These are phyloP conservation scores for Phalaenopsis equestris DNA, from an alignment of 106 monocot species.

Conservation along the genomic window DNA sequence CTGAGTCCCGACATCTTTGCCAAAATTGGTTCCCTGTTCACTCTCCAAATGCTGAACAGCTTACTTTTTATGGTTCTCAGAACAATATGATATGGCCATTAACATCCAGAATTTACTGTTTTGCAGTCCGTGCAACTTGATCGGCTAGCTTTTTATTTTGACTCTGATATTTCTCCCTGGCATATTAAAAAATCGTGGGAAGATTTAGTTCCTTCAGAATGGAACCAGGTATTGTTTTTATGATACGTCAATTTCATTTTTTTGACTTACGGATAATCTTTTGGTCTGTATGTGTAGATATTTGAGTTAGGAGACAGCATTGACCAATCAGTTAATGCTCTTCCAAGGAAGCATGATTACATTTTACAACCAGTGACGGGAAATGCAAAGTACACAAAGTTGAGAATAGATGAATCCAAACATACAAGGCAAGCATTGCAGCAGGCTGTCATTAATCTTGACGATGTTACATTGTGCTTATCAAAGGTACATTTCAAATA, in stretches of 20 bases:
- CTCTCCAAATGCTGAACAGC: background rate
- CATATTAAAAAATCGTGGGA: slow-evolving; percentile 66
- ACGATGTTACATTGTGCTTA: slow-evolving; percentile 87
- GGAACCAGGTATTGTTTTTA: slow-evolving; percentile 59
- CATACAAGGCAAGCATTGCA: slow-evolving; percentile 67
- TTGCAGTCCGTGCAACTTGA: slow-evolving; percentile 93
- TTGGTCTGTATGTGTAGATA: slow-evolving; percentile 29
- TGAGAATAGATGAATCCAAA: slow-evolving; percentile 49
- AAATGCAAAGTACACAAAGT: slow-evolving; percentile 79
- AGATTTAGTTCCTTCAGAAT: slow-evolving; percentile 77
- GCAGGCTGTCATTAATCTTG: slow-evolving; percentile 67
- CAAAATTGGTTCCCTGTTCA: background rate
- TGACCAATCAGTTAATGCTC: slow-evolving; percentile 14
- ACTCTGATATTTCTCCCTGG: slow-evolving; percentile 88
- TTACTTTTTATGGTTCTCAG: background rate
- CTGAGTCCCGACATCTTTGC: slow-evolving; percentile 2
- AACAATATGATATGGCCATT: background rate
- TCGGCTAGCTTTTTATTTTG: slow-evolving; percentile 85
- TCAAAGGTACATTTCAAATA: slow-evolving; percentile 56
- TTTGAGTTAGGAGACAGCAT: slow-evolving; percentile 55
- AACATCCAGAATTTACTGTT: slow-evolving; percentile 7
- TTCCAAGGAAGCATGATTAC: slow-evolving; percentile 56
- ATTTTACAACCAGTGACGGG: slow-evolving; percentile 89
- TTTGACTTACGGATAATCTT: background rate
- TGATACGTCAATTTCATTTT: background rate